These are phyloP conservation scores for Pythium rishiriense DNA, from an alignment of 352 stramenopile genomes.

Conservation along the genomic window DNA sequence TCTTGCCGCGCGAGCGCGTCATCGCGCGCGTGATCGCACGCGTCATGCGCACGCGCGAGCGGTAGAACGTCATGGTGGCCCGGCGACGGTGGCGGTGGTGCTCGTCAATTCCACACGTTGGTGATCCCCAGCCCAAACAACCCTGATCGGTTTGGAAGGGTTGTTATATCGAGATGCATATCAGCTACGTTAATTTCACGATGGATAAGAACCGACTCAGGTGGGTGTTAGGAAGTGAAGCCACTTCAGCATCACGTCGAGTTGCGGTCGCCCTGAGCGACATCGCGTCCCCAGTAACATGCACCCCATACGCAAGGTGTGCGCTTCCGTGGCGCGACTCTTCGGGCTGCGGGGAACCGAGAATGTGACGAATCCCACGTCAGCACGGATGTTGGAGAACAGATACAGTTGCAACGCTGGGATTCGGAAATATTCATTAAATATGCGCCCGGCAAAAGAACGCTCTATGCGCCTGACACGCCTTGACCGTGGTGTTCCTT, in stretches of 20 bases:
- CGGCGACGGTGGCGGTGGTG: neutral
- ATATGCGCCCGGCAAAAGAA: slow-evolving; percentile 7
- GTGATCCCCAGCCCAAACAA: slow-evolving; percentile 22
- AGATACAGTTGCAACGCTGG: neutral
- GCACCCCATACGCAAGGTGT: neutral
- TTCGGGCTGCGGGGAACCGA: neutral
- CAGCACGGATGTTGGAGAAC: slow-evolving; percentile 8
- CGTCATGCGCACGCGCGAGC: slow-evolving; percentile 60
- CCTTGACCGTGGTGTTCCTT: neutral
- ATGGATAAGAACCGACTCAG: slow-evolving; percentile 18
- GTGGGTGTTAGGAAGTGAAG: slow-evolving; percentile 15
- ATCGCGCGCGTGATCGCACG: slow-evolving; percentile 62
- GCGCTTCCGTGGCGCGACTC: neutral
- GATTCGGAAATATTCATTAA: slow-evolving; percentile 12
- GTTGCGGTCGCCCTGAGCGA: slow-evolving; percentile 5
- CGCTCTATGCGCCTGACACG: neutral
- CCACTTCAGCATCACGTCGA: slow-evolving; percentile 31
- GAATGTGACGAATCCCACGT: slow-evolving; percentile 20
- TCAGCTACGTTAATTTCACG: neutral
- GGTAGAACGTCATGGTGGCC: slow-evolving; percentile 66
- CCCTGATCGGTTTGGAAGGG: slow-evolving; percentile 23
- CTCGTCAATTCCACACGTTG: slow-evolving; percentile 19
- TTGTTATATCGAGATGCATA: slow-evolving; percentile 1
- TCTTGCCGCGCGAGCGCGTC: slow-evolving; percentile 51
- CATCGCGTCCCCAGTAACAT: neutral